Evolutionary conservation across 305 asterid species (phyloP), one percentile per base, ranked within the genome.

Genomic region (Solanum hybrid): DNA sequence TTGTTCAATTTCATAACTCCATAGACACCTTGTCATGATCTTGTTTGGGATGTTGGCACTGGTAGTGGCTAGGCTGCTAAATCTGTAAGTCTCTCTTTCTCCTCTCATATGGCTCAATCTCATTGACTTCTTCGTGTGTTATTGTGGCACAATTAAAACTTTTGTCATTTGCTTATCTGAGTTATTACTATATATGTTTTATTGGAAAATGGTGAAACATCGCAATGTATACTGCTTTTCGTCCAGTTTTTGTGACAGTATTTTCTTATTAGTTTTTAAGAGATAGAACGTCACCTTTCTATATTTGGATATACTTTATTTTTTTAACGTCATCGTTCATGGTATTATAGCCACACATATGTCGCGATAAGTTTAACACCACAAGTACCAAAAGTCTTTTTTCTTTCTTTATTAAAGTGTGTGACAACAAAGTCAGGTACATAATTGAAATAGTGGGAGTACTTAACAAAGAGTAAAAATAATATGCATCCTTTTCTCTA

Each of bases 21-120:
- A 57, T 87, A 94, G n/a, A 93, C 97, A 14, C 94, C 94, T 12
- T 88, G 85, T n/a, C 95, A 92, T 31, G 92, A 95, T 33, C 95
- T 93, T n/a, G 97, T 87, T 12, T 96, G 98, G 98, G 98, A 96
- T 78, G 98, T 92, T 26, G 98, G 97, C 90, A 95, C 98, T 7
- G 98, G 98, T 17, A 93, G 61, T 87, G 98, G 97, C 92, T 96
- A 96, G 90, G 97, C 96, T 34, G 97, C 96, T 37, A 51, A 4
- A 72, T 90, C 95, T 15, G 97, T 94, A 38, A 89, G 93, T 83
- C 34, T 57, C 83, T 78, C 45, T 33, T 32, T 32, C 12, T 33
- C 81, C 81, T 76, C 65, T 15, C 27, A 51, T 6, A 14, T 34
- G 37, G 3, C 77, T 51, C 34, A 26, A 17, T 77, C 27, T 27